A percentile compares a stretch with the other conserved stretches of the same genome.
Conservation (phyloP, 306 rosid species). For the Cucurbita pepo region DNA sequence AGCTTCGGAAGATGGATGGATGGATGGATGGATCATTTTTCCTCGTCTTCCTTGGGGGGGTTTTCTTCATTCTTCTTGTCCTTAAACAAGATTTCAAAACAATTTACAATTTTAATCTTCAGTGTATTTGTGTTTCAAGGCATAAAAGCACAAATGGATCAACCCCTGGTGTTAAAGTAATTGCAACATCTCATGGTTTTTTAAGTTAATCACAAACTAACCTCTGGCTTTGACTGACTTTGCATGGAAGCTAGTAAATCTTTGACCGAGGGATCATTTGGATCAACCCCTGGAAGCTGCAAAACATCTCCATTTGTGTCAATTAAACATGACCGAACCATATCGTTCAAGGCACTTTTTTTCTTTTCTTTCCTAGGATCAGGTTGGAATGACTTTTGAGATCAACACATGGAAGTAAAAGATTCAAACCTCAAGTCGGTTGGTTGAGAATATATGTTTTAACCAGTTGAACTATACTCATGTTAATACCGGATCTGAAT, state of each 20-base stretch:
- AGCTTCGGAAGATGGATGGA: neutral
- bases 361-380: neutral
- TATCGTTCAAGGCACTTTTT: neutral
- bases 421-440: neutral
- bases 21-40: slow-evolving; percentile 16
- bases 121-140: neutral
- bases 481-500: too few species aligned
- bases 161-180: neutral
- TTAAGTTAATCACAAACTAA: slow-evolving; percentile 7
- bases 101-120: neutral
- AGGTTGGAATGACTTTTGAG: neutral
- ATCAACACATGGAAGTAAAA: neutral
- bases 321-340: neutral
- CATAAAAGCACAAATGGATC: too few species aligned
- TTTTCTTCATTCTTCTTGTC: slow-evolving; percentile 72
- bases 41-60: slow-evolving; percentile 45
- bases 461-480: neutral
- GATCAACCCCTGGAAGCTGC: slow-evolving; percentile 99
- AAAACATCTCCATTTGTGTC: neutral
- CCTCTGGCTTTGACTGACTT: slow-evolving; percentile 52
- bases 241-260: slow-evolving; percentile 96
- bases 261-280: slow-evolving; percentile 89
- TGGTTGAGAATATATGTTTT: neutral
- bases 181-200: neutral
- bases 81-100: slow-evolving; percentile 19